Base-by-base conservation (phyloP, 495 filamentous ascomycete species). In the Penicillium samsonianum region DNA sequence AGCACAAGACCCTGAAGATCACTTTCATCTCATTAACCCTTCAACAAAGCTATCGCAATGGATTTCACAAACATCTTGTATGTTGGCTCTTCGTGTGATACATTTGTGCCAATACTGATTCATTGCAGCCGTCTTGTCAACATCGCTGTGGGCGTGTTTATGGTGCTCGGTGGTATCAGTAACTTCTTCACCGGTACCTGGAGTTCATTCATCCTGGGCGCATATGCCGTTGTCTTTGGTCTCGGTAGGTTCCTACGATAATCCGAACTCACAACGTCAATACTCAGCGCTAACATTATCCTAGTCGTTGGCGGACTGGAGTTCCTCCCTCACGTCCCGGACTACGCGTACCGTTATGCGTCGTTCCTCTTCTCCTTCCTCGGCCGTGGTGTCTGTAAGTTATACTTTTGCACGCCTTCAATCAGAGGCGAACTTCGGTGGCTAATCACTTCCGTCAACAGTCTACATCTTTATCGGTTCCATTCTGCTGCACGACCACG, bases 341-440 rank as follows among this genome's bases (percentile, higher is more conserved):
- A 92, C 33, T 92, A 96, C 70, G 80, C 96, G 37, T 87, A 91
- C 57, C 85, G 89, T 70, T 97, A 98, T 81, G 94, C 92, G 17
- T 92, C 89, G 23, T 99, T 99, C 84, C 86, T 98, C 68, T 98
- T 97, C 82, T 92, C 87, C 44, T 98, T 99, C 83, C 70, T 98
- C 62, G 94, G 94, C 51, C 92, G 94, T 64, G 94, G 94, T 71
- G 78, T 91, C 71, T 98, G 92, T 97, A 84, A 76, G 91, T 86
- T 10, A 35, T 50, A 17, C 23, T 30, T 44, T 47, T 48, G 16
- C 19, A n/a, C 38, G 46, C 66, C 75, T 49, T 69, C 16, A 42
- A 33, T 14, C 14, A 4, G 17, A 22, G 42, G 5, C 8, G 1
- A 16, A 31, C 12, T 33, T n/a, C 10, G 30, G 28, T 25, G 0